These are phyloP conservation scores for Podospora sp. DNA, from an alignment of 495 filamentous ascomycete species.

Conservation along the genomic window DNA sequence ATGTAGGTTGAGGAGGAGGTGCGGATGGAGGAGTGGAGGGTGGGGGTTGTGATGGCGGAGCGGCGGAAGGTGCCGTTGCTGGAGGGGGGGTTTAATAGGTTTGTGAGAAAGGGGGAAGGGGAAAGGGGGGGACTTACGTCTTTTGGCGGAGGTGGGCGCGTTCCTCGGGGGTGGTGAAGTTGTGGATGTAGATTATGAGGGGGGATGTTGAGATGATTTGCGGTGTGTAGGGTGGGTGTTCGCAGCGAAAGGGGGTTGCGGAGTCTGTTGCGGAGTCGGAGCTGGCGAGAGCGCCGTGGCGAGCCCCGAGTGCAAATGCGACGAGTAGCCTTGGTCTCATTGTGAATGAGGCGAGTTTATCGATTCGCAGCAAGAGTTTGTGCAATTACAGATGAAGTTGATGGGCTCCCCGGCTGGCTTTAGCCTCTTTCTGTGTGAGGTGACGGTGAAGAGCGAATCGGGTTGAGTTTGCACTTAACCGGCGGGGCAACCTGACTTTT, in stretches of 20 bases:
- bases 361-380: not conserved
- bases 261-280: not conserved
- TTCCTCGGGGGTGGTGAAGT: conserved; percentile 45
- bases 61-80: conserved; percentile 39
- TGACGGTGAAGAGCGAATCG: not conserved
- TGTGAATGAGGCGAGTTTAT: not conserved
- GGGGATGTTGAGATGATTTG: conserved; percentile 53
- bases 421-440: not conserved
- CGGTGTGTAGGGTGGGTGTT: conserved; percentile 45
- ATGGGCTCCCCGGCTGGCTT: not conserved
- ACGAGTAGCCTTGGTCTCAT: not conserved
- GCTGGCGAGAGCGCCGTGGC: not conserved
- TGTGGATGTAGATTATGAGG: conserved; percentile 54
- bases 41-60: conserved; percentile 38
- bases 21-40: conserved; percentile 34
- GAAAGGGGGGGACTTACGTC: conserved; percentile 38
- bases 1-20: conserved; percentile 46
- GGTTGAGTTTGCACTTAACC: not conserved
- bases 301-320: not conserved
- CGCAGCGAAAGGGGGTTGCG: conserved; percentile 26
- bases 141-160: conserved; percentile 39
- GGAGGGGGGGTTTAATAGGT: not conserved
- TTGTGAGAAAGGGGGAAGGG: conserved; percentile 4
- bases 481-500: not conserved
- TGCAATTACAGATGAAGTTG: not conserved